These are phyloP conservation scores for Podosphaera xanthii DNA, from an alignment of 2,329 filamentous ascomycete genomes.

Conservation along the genomic window DNA sequence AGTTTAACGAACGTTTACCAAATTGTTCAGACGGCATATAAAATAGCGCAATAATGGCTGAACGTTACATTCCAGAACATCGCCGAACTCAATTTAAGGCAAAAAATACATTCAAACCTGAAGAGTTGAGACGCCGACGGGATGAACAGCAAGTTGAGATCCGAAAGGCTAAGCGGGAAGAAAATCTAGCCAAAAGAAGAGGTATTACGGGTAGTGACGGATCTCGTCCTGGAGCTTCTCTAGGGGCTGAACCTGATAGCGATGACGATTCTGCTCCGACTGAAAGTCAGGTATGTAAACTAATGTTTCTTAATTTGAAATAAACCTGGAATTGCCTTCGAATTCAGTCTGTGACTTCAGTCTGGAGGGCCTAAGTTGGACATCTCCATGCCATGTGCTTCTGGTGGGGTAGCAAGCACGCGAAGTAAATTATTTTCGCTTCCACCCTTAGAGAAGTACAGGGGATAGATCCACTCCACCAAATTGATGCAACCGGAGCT, in stretches of 20 bases:
- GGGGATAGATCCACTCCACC: not conserved
- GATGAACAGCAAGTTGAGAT: slow-evolving; percentile 99
- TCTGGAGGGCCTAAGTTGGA: not conserved
- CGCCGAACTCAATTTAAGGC: slow-evolving; percentile 99
- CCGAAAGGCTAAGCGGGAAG: slow-evolving; percentile 92
- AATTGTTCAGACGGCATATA: slow-evolving; percentile 2
- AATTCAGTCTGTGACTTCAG: too few relatives aligned
- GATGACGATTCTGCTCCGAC: slow-evolving; percentile 91
- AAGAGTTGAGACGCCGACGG: slow-evolving; percentile 91
- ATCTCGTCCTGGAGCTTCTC: slow-evolving; percentile 52
- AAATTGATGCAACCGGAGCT: not conserved
- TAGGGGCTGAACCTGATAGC: slow-evolving; percentile 80
- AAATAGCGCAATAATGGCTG: slow-evolving; percentile 44
- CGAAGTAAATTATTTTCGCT: slow-evolving; percentile 13
- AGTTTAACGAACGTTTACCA: not conserved
- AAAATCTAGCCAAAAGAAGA: slow-evolving; percentile 95
- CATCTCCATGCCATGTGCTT: slow-evolving; percentile 10
- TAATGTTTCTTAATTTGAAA: slow-evolving; percentile 2
- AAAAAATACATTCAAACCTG: slow-evolving; percentile 96
- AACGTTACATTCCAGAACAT: slow-evolving; percentile 98
- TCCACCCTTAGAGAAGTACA: slow-evolving; percentile 4
- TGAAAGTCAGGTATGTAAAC: slow-evolving; percentile 66
- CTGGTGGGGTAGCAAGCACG: slow-evolving; percentile 13
- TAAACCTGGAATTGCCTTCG: not conserved
- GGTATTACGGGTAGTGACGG: slow-evolving; percentile 67